Percentiles rank a stretch among this genome's conserved stretches.
Conservation (phyloP, 129 eudicot genomes). For the Apium graveolens region DNA sequence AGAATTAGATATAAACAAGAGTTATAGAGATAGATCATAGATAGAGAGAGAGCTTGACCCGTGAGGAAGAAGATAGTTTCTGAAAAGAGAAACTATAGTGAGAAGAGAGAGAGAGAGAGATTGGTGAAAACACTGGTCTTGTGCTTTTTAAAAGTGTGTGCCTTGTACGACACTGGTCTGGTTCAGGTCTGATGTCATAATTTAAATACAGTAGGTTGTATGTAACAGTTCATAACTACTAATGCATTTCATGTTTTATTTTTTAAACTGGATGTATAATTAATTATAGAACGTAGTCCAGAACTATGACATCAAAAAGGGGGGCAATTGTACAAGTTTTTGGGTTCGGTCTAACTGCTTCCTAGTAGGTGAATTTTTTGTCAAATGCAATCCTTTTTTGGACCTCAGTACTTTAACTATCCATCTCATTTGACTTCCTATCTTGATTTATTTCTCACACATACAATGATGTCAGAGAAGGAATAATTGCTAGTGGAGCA, state of each 20-base stretch:
- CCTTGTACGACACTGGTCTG: background rate
- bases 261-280: background rate
- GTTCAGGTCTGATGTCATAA: background rate
- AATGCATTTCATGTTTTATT: background rate
- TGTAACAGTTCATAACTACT: background rate
- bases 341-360: background rate
- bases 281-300: background rate
- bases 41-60: too few relatives aligned
- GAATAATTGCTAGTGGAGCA: slow-evolving; percentile 89
- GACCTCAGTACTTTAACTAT: background rate
- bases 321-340: background rate
- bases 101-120: too few relatives aligned
- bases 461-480: slow-evolving; percentile 47
- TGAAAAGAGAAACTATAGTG: too few relatives aligned
- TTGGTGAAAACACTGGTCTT: background rate
- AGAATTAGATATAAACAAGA: too few relatives aligned
- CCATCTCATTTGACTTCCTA: background rate
- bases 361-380: background rate
- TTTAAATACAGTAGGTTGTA: background rate
- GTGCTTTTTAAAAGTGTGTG: background rate
- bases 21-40: too few relatives aligned
- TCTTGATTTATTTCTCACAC: background rate
- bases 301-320: background rate
- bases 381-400: background rate
- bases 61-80: too few relatives aligned